A percentile compares a stretch with the other conserved stretches of the same genome.
phyloP scores from a whole-genome alignment of 2,329 filamentous ascomycete genomes.

The Fusarium bactridioides region DNA sequence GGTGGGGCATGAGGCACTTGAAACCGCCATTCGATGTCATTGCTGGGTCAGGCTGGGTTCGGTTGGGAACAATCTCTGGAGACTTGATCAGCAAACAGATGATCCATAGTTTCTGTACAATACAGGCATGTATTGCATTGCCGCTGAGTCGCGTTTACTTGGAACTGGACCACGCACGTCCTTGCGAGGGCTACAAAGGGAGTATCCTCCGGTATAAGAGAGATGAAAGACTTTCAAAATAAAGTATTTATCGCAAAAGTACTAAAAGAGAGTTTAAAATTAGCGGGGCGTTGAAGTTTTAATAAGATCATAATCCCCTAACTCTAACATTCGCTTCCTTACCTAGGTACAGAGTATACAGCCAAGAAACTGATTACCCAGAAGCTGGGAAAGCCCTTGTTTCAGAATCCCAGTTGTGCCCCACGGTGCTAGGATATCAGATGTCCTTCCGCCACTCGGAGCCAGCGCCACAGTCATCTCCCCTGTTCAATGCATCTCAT shows the following conservation, averaged over 20 bases:
- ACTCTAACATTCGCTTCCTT: not conserved
- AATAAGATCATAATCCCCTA: not conserved
- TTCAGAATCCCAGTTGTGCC: slow-evolving; percentile 27
- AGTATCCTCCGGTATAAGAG: not conserved
- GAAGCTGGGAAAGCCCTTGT: slow-evolving; percentile 23
- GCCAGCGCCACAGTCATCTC: slow-evolving; percentile 6
- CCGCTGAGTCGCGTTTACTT: not conserved
- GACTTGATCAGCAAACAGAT: slow-evolving; percentile 13
- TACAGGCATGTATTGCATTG: not conserved
- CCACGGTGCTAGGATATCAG: slow-evolving; percentile 7
- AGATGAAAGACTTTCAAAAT: not conserved
- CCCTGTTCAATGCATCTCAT: not conserved
- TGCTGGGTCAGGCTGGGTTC: not conserved
- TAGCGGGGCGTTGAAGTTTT: not conserved
- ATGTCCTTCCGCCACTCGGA: slow-evolving; percentile 34
- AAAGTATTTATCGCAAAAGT: not conserved
- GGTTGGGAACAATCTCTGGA: slow-evolving; percentile 5
- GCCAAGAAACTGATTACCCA: slow-evolving; percentile 9
- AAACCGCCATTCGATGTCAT: slow-evolving; percentile 38
- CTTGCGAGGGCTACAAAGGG: not conserved
- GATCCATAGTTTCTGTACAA: not conserved
- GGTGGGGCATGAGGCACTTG: slow-evolving; percentile 36
- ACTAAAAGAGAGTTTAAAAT: not conserved
- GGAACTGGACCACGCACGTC: not conserved
- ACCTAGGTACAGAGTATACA: too few relatives aligned